Percentiles rank a stretch among this genome's conserved stretches.
Evolutionary conservation across 257 asterid genomes (phyloP).

Genomic region (Solanum okadae): DNA sequence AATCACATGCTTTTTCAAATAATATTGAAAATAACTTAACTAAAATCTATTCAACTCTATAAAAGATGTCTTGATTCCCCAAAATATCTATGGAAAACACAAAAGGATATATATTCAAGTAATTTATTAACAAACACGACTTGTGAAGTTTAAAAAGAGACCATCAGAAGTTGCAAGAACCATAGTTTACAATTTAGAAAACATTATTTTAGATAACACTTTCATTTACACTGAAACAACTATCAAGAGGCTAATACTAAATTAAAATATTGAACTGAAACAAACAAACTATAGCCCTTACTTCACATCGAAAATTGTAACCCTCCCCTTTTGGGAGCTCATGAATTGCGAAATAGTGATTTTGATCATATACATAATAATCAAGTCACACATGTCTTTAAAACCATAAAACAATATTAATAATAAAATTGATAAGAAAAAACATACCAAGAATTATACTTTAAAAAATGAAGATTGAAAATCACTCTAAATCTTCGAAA

Average conservation of each 20-base stretch:
- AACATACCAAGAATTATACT: not conserved
- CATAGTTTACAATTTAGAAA: not conserved
- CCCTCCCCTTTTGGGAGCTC: no score
- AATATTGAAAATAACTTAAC: no score
- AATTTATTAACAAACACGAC: not conserved
- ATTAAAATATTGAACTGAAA: no score
- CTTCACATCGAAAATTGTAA: no score
- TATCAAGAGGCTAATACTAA: not conserved
- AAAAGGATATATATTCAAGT: no score
- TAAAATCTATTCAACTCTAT: no score
- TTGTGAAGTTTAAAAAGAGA: not conserved
- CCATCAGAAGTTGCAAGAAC: not conserved
- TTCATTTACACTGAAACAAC: not conserved
- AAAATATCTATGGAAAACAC: no score
- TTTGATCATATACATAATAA: not conserved
- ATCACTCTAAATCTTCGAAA: not conserved
- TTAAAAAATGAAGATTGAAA: not conserved
- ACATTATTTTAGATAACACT: not conserved
- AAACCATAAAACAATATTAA: not conserved
- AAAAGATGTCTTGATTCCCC: no score
- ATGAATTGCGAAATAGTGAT: not conserved
- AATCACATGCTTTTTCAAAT: no score
- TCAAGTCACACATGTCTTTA: not conserved
- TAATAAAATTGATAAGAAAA: not conserved
- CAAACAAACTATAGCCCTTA: not conserved